phyloP scores from a whole-genome alignment of 2,329 filamentous ascomycete genomes.

The Whalleya microplaca region DNA sequence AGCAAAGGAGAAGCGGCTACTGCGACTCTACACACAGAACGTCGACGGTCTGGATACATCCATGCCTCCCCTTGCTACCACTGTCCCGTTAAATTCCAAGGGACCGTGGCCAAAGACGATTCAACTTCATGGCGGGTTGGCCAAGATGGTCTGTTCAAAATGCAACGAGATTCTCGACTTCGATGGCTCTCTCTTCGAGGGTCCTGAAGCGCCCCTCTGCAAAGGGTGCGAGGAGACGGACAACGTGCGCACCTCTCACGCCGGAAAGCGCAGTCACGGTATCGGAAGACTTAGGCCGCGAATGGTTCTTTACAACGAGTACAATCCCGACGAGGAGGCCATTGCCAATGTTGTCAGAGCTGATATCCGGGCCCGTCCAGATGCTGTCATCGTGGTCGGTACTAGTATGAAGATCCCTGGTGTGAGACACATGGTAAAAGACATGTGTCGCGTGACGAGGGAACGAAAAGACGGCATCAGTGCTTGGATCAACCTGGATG shows the following conservation, averaged over 20 bases:
- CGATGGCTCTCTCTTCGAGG: constrained; percentile 77
- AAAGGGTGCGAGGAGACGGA: constrained; percentile 75
- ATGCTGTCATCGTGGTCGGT: constrained; percentile 92
- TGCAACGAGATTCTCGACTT: constrained; percentile 79
- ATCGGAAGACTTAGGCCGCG: constrained; percentile 87
- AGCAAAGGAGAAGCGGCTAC: constrained; percentile 80
- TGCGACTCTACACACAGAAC: constrained; percentile 95
- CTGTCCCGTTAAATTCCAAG: constrained; percentile 78
- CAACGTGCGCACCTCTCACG: constrained; percentile 71
- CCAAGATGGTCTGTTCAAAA: constrained; percentile 97
- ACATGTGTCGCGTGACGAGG: constrained; percentile 87
- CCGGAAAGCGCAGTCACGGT: constrained; percentile 89
- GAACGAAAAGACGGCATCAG: constrained; percentile 82
- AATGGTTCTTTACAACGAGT: constrained; percentile 97
- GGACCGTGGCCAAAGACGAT: constrained; percentile 93
- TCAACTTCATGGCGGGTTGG: constrained; percentile 89
- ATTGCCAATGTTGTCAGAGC: constrained; percentile 89
- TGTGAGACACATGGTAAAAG: constrained; percentile 84
- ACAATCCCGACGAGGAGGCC: constrained; percentile 93
- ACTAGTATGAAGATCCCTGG: constrained; percentile 96
- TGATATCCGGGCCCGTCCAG: constrained; percentile 82
- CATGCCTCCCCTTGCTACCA: constrained; percentile 77
- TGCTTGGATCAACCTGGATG: constrained; percentile 92
- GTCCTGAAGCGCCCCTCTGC: constrained; percentile 82
- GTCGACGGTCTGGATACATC: constrained; percentile 93